phyloP scores from a whole-genome alignment of 768 basidiomycete species.

The Russula brevipes region DNA sequence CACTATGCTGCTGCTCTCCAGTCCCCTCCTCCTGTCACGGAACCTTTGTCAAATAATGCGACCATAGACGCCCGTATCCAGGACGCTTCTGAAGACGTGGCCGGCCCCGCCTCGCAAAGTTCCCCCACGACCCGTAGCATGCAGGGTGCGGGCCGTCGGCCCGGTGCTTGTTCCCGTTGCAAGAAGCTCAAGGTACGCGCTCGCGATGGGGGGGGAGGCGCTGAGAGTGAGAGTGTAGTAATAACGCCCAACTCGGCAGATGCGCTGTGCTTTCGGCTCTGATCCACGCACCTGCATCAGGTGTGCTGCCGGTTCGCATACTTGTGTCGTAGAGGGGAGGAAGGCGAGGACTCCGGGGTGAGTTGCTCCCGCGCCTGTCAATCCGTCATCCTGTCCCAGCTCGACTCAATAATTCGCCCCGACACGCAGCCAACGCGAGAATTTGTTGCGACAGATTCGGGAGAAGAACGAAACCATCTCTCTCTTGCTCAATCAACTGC shows the following conservation, averaged over 20 bases:
- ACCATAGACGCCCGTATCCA: neutral
- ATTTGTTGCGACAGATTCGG: slow-evolving; percentile 32
- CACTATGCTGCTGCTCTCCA: neutral
- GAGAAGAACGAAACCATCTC: slow-evolving; percentile 32
- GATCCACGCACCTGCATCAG: slow-evolving; percentile 19
- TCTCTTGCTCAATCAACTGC: slow-evolving; percentile 28
- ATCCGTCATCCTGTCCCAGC: neutral
- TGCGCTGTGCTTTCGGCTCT: slow-evolving; percentile 22
- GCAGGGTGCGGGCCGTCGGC: slow-evolving; percentile 9
- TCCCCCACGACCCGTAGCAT: neutral
- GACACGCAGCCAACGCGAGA: slow-evolving; percentile 29
- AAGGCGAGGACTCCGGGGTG: slow-evolving; percentile 35
- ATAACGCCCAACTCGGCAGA: neutral
- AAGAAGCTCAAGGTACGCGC: slow-evolving; percentile 29
- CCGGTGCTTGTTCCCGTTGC: slow-evolving; percentile 30
- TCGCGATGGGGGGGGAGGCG: neutral
- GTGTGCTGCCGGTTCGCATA: slow-evolving; percentile 29
- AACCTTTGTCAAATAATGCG: neutral
- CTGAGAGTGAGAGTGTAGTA: neutral
- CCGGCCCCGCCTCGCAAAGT: slow-evolving; percentile 3
- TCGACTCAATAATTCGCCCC: neutral
- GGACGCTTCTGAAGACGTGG: neutral
- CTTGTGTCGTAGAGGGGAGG: slow-evolving; percentile 32
- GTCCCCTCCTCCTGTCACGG: slow-evolving; percentile 3
- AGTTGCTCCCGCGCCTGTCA: neutral